Percentiles rank a stretch among this genome's conserved stretches.
Conservation (phyloP, 2,329 filamentous ascomycete species). For the Cordyceps tenuipes region DNA sequence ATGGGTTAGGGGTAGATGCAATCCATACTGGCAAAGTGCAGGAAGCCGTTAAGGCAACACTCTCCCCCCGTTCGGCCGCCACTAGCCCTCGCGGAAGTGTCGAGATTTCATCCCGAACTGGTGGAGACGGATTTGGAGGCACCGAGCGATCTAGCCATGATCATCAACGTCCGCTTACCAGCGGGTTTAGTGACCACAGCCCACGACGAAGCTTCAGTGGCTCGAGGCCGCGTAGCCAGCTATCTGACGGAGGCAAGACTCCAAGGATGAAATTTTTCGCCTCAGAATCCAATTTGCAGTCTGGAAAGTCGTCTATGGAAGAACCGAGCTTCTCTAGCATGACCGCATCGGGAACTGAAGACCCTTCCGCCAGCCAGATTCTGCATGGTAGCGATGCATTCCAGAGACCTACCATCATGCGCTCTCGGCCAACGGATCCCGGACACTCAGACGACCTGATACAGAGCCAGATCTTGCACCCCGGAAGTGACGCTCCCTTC, state of each 20-base stretch:
- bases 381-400: conserved; percentile 83
- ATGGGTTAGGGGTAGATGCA: conserved; percentile 20
- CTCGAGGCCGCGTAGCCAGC: conserved; percentile 42
- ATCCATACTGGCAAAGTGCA: conserved; percentile 35
- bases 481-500: background rate
- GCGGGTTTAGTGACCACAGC: conserved; percentile 32
- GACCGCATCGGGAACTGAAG: conserved; percentile 61
- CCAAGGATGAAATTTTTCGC: conserved; percentile 48
- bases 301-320: conserved; percentile 48
- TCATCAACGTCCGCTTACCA: conserved; percentile 26
- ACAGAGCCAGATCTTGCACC: conserved; percentile 12
- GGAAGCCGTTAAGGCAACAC: conserved; percentile 53
- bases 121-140: conserved; percentile 44
- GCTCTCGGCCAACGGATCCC: conserved; percentile 47
- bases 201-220: conserved; percentile 57
- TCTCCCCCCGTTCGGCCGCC: conserved; percentile 39
- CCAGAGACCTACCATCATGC: conserved; percentile 60
- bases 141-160: conserved; percentile 46
- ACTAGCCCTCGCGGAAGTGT: conserved; percentile 47
- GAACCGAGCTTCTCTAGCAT: conserved; percentile 66
- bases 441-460: conserved; percentile 14
- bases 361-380: conserved; percentile 86
- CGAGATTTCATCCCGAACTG: conserved; percentile 41
- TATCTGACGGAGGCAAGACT: conserved; percentile 28
- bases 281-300: conserved; percentile 68